These are phyloP conservation scores for Ganoderma lucidum DNA, from an alignment of 1,284 basidiomycete species.

Conservation along the genomic window DNA sequence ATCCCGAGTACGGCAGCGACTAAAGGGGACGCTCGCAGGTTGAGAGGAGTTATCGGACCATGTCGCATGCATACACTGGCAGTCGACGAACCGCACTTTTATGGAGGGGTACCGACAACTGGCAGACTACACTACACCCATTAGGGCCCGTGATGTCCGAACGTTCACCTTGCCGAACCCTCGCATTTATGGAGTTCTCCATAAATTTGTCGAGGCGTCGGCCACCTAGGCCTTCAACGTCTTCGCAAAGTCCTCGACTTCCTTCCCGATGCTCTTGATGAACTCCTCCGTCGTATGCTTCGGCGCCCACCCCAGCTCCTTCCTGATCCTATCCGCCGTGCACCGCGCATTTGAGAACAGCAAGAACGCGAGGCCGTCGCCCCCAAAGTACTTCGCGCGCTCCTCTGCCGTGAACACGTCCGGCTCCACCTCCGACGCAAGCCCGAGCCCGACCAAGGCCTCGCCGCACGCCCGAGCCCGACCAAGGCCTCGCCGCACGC, in stretches of 20 bases:
- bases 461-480: constrained; percentile 44
- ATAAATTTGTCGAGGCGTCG: background rate
- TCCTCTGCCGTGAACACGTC: constrained; percentile 41
- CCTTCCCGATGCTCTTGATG: constrained; percentile 16
- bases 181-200: background rate
- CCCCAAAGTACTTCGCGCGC: constrained; percentile 32
- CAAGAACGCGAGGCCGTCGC: constrained; percentile 37
- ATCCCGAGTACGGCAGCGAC: background rate
- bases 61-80: too few relatives aligned
- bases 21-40: background rate
- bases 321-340: constrained; percentile 46
- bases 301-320: constrained; percentile 49
- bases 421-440: constrained; percentile 35
- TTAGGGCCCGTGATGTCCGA: too few relatives aligned
- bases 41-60: background rate
- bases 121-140: too few relatives aligned
- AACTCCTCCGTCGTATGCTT: constrained; percentile 36
- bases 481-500: constrained; percentile 44
- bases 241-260: constrained; percentile 14
- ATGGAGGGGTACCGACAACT: too few relatives aligned
- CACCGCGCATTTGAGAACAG: constrained; percentile 52
- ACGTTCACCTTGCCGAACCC: too few relatives aligned
- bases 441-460: constrained; percentile 40
- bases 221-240: constrained; percentile 39
- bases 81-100: too few relatives aligned